phyloP scores from a whole-genome alignment of 129 eudicot genomes.

The Cynara cardunculus region DNA sequence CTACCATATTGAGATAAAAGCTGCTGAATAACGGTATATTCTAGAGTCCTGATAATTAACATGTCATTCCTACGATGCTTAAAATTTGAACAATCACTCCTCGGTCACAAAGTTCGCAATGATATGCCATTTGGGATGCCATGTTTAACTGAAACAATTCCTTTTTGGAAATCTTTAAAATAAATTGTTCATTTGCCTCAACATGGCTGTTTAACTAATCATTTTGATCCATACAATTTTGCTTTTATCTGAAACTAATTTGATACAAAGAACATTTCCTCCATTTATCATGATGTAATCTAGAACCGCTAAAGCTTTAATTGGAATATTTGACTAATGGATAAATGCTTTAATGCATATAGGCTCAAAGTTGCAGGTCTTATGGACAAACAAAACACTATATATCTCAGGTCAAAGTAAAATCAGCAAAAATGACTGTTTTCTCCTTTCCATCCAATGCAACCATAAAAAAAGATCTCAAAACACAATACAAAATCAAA shows the following conservation, averaged over 20 bases:
- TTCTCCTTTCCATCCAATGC: not conserved
- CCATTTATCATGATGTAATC: not conserved
- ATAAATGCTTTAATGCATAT: not conserved
- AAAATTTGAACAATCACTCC: not conserved
- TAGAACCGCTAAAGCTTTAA: not conserved
- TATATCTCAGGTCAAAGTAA: not conserved
- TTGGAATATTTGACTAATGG: not conserved
- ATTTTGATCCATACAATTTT: not conserved
- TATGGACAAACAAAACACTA: not conserved
- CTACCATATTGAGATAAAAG: not conserved
- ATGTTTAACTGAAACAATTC: not conserved
- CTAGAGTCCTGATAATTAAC: not conserved
- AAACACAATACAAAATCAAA: not conserved
- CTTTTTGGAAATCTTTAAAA: not conserved
- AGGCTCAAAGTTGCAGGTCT: not conserved
- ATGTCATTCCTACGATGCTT: not conserved
- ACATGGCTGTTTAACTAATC: not conserved
- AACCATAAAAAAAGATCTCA: too few species aligned
- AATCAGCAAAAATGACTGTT: not conserved
- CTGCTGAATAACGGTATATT: not conserved
- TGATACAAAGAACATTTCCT: not conserved
- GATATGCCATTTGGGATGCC: not conserved
- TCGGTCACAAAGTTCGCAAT: not conserved
- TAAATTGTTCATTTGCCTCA: not conserved
- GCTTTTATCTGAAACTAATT: not conserved